A percentile compares a stretch with the other conserved stretches of the same genome.
Conservation (phyloP, 176 grass and related monocot genomes). For the Pontederia crassipes region DNA sequence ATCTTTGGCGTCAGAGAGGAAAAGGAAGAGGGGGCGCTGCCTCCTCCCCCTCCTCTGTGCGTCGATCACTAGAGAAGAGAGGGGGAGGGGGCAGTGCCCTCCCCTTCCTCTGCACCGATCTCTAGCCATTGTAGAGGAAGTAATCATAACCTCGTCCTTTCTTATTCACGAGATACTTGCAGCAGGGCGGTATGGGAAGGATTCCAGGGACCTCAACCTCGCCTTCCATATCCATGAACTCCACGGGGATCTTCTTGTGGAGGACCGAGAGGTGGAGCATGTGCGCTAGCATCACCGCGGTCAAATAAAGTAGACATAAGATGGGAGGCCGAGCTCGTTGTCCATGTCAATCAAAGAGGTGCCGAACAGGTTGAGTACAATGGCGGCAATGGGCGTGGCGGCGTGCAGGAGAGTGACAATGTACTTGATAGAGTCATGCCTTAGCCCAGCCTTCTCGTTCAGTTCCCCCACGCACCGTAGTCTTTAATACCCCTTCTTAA, state of each 20-base stretch:
- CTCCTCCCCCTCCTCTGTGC: no score
- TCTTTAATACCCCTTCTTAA: no score
- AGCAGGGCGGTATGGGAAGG: constrained; percentile 23
- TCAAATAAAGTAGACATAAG: constrained; percentile 57
- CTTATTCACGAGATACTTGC: constrained; percentile 28
- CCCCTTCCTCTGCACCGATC: neutral
- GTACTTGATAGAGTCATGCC: constrained; percentile 33
- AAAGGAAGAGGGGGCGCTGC: no score
- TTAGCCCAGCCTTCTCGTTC: no score
- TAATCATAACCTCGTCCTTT: constrained; percentile 27
- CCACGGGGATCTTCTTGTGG: constrained; percentile 11
- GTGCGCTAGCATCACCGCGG: constrained; percentile 27
- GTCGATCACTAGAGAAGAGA: no score
- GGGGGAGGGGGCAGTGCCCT: no score
- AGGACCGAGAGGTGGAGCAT: constrained; percentile 28
- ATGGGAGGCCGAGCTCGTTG: constrained; percentile 26
- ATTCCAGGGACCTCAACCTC: constrained; percentile 36
- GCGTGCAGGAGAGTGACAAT: constrained; percentile 19
- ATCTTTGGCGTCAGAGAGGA: no score
- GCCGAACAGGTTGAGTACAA: constrained; percentile 50
- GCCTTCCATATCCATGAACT: constrained; percentile 20
- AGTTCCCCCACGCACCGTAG: no score
- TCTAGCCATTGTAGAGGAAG: constrained; percentile 27
- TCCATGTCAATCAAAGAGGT: constrained; percentile 35
- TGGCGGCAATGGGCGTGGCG: constrained; percentile 24